Evolutionary conservation across 129 eudicot genomes (phyloP).

Genomic region (Saussurea involucrata): DNA sequence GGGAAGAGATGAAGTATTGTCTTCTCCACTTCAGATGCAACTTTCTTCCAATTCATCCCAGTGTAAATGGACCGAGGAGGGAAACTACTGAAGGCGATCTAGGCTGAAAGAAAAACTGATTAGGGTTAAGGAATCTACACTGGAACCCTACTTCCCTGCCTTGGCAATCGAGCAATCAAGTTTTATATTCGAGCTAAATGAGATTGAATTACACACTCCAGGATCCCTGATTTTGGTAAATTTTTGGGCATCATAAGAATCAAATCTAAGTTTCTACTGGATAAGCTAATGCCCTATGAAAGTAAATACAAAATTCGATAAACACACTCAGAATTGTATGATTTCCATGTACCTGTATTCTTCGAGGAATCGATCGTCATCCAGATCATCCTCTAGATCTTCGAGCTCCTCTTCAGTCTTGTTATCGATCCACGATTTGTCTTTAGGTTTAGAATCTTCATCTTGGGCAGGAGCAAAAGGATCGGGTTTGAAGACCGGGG

Average conservation of each 20-base stretch:
- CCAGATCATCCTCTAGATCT: slow-evolving; percentile 88
- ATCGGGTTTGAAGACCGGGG: slow-evolving; percentile 74
- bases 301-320: background rate
- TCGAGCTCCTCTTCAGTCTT: slow-evolving; percentile 88
- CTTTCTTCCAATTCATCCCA: background rate
- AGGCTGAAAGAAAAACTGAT: too few relatives aligned
- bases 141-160: too few relatives aligned
- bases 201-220: slow-evolving; percentile 33
- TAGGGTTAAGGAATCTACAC: background rate
- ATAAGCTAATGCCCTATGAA: background rate
- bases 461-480: slow-evolving; percentile 80
- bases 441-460: slow-evolving; percentile 65
- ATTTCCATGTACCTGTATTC: slow-evolving; percentile 57
- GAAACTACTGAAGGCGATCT: background rate
- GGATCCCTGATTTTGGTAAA: background rate
- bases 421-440: slow-evolving; percentile 69
- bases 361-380: slow-evolving; percentile 83
- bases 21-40: background rate
- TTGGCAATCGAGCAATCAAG: slow-evolving; percentile 34
- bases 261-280: background rate
- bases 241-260: background rate
- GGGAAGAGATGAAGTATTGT: too few relatives aligned
- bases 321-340: background rate
- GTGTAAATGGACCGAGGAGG: background rate
- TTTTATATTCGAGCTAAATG: slow-evolving; percentile 44